Evolutionary conservation across 2,329 filamentous ascomycete genomes (phyloP).

Genomic region (Aspergillus unguis): DNA sequence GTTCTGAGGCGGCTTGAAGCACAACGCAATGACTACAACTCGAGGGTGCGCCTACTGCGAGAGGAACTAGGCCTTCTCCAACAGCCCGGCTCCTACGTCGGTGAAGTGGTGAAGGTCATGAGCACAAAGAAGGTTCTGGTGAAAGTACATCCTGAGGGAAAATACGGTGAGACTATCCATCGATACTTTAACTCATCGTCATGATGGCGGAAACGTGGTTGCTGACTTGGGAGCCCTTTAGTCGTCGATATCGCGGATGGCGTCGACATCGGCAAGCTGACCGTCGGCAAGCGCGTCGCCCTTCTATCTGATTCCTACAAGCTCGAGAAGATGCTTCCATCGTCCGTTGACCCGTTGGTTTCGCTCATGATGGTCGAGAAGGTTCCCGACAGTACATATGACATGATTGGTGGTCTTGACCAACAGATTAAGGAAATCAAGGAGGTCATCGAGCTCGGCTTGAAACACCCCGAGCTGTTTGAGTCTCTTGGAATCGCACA

Average conservation of each 20-base stretch:
- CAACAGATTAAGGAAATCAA: constrained; percentile 99
- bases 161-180: constrained; percentile 66
- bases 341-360: constrained; percentile 95
- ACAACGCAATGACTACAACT: constrained; percentile 99
- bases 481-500: constrained; percentile 98
- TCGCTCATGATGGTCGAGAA: constrained; percentile 99
- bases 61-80: constrained; percentile 95
- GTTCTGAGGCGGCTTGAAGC: constrained; percentile 92
- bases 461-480: constrained; percentile 98
- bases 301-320: constrained; percentile 97
- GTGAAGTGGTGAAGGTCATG: constrained; percentile 99
- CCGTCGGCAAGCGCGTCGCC: constrained; percentile 94
- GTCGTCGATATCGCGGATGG: constrained; percentile 94
- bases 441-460: constrained; percentile 96
- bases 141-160: constrained; percentile 98
- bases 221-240: constrained; percentile 37
- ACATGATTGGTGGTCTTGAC: constrained; percentile 98
- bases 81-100: constrained; percentile 96
- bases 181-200: not conserved
- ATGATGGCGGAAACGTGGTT: not conserved
- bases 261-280: constrained; percentile 93
- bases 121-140: constrained; percentile 98
- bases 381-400: constrained; percentile 98
- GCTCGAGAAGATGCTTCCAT: constrained; percentile 96
- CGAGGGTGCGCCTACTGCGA: constrained; percentile 84